Percentiles rank a stretch among this genome's conserved stretches.
Evolutionary conservation across 495 filamentous ascomycete genomes (phyloP).

Genomic region (Penicillium ochrochloron): DNA sequence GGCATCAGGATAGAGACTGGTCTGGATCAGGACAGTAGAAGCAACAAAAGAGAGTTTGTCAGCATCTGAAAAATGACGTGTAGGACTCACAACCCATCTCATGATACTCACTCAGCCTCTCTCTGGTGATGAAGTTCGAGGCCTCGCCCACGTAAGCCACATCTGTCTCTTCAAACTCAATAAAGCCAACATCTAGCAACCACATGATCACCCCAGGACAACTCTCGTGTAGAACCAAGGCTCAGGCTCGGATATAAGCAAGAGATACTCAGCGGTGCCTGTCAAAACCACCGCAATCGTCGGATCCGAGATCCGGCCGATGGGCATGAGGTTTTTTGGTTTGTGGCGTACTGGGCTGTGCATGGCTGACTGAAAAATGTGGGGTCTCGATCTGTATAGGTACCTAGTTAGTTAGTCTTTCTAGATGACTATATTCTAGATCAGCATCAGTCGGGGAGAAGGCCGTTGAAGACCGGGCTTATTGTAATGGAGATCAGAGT

Average conservation of each 20-base stretch:
- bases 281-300: neutral
- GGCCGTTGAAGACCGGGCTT: no score
- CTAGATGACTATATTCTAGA: neutral
- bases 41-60: neutral
- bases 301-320: slow-evolving; percentile 1
- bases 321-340: neutral
- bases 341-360: neutral
- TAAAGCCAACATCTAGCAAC: neutral
- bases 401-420: neutral
- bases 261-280: neutral
- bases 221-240: neutral
- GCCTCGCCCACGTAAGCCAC: neutral
- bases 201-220: neutral
- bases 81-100: neutral
- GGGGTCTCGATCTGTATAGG: slow-evolving; percentile 9
- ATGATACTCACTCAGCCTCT: neutral
- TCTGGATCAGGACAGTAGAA: neutral
- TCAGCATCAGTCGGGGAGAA: neutral
- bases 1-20: neutral
- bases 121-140: neutral
- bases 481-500: neutral
- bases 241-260: neutral
- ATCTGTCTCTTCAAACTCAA: neutral
- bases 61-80: neutral
- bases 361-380: neutral